Base-by-base conservation (phyloP, 1,284 basidiomycete genomes). In the Mycosarcoma maydis region DNA sequence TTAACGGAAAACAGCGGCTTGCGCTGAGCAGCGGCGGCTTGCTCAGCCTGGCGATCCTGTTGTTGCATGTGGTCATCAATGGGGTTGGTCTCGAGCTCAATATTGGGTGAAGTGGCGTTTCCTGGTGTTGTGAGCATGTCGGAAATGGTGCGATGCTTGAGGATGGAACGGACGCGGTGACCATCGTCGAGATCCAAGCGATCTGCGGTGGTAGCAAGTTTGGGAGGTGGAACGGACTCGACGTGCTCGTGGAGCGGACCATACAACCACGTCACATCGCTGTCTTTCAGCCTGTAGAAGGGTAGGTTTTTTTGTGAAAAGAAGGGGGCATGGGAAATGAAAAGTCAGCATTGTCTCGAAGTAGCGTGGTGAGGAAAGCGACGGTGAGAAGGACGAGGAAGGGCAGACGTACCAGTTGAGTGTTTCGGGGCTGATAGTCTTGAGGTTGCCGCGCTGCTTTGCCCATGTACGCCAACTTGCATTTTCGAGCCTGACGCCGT, bases 401-500 rank as follows among this genome's bases (percentile, higher is more conserved):
- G n/a, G n/a, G n/a, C n/a, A 14, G 0, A 68, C 92, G 81, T 80
- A 97, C 95, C 95, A 98, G 83, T 98, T 98, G 75, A 98, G 88
- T 3, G 95, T 97, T 85, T 98, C 95, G 59, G 95, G 95, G 38
- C 89, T 91, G 81, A 98, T 88, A 0, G 95, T 98, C 84, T 91
- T 92, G 58, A 98, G 87, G 72, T 94, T 93, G 77, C 96, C 97
- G 68, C 95, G 86, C 86, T 98, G 95, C 84, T 98, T 98, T 87
- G 94, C 95, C 95, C 96, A 98, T 1, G 95, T 98, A 40, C 96
- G 86, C 95, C 95, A 98, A 76, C 90, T 92, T 4, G 96, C 96
- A 80, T 98, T 98, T 85, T 98, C 96, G 60, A 98, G 87, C 47
- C 95, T 86, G 54, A 92, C 87, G 44, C 95, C 95, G 82, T 98